Evolutionary conservation across 2,329 filamentous ascomycete species (phyloP).

Genomic region (Fusarium denticulatum): DNA sequence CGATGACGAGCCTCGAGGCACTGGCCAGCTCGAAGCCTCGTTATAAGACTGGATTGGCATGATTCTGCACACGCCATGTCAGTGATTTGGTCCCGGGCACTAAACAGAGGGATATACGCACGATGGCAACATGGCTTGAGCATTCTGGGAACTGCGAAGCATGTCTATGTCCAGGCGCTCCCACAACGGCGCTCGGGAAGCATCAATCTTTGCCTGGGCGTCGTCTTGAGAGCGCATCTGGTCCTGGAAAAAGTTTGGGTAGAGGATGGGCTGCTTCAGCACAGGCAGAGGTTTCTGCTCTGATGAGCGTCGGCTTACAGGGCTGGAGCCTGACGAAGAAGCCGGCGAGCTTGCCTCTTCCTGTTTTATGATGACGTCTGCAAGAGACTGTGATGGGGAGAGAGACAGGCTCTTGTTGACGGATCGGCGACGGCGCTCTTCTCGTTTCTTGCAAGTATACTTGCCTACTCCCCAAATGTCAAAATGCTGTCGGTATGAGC

Average conservation of each 20-base stretch:
- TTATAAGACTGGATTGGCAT: slow-evolving; percentile 4
- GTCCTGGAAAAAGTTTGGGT: slow-evolving; percentile 8
- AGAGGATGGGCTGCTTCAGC: slow-evolving; percentile 3
- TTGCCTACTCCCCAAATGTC: slow-evolving; percentile 58
- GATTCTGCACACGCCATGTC: slow-evolving; percentile 17
- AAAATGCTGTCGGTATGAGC: slow-evolving; percentile 61
- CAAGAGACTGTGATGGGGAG: slow-evolving; percentile 33
- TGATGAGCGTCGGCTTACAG: slow-evolving; percentile 22
- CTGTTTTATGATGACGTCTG: background rate
- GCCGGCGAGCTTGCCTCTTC: slow-evolving; percentile 9
- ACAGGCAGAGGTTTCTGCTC: slow-evolving; percentile 32
- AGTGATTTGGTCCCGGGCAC: background rate
- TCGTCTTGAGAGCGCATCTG: background rate
- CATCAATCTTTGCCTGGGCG: slow-evolving; percentile 14
- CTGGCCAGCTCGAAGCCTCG: slow-evolving; percentile 21
- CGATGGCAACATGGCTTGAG: slow-evolving; percentile 22
- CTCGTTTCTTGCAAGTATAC: slow-evolving; percentile 55
- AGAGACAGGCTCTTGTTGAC: slow-evolving; percentile 10
- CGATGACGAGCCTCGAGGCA: slow-evolving; percentile 7
- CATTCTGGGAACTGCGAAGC: slow-evolving; percentile 1
- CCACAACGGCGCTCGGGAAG: slow-evolving; percentile 1
- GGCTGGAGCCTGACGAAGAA: slow-evolving; percentile 12
- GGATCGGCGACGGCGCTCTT: slow-evolving; percentile 24
- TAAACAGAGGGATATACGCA: slow-evolving; percentile 6
- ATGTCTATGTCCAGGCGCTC: background rate